Percentiles rank a stretch among this genome's conserved stretches.
Evolutionary conservation across 164 flowering plant species (phyloP).

Genomic region (Nymphaea thermarum): DNA sequence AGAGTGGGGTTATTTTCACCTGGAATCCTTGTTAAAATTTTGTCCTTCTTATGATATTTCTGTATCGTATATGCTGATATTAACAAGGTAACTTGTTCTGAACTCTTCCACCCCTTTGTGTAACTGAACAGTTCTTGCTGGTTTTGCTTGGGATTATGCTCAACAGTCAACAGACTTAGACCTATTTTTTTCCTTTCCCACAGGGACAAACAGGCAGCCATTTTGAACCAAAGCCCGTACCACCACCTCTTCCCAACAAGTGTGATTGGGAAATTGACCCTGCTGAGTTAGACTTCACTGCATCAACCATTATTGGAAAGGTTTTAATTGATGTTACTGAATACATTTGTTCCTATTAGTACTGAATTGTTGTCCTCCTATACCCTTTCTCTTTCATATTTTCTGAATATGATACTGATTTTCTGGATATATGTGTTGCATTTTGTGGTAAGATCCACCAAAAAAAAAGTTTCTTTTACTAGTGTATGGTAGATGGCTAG

Average conservation of each 20-base stretch:
- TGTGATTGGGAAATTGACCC: constrained; percentile 99
- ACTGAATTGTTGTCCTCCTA: not conserved
- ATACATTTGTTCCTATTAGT: no score
- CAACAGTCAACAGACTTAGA: not conserved
- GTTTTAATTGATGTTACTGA: constrained; percentile 15
- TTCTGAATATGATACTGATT: no score
- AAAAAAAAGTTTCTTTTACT: no score
- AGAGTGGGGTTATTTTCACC: not conserved
- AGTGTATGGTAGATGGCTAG: no score
- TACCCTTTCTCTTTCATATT: not conserved
- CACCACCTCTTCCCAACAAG: constrained; percentile 93
- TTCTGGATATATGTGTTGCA: no score
- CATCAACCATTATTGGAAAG: constrained; percentile 71
- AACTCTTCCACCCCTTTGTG: no score
- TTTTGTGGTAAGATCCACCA: no score
- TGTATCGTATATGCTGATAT: not conserved
- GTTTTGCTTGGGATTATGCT: not conserved
- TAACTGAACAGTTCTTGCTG: not conserved
- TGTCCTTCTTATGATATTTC: not conserved
- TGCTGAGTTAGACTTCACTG: constrained; percentile 79
- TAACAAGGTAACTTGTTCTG: not conserved
- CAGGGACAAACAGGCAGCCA: constrained; percentile 99
- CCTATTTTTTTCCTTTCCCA: constrained; percentile 7
- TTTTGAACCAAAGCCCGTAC: constrained; percentile 89
- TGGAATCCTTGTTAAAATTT: not conserved